phyloP scores from a whole-genome alignment of 768 basidiomycete genomes.

The Cystobasidium ongulense region DNA sequence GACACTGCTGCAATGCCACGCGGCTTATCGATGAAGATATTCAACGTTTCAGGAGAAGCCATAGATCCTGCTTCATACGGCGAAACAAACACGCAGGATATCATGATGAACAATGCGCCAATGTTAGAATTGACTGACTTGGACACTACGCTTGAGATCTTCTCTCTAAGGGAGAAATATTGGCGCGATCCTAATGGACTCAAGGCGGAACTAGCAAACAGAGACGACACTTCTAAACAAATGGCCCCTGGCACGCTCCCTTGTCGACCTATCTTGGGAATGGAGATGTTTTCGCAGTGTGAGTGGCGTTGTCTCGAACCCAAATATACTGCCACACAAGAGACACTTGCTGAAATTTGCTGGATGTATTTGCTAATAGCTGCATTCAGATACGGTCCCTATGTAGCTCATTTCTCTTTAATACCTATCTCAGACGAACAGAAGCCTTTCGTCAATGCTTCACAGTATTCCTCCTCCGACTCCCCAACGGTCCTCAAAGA shows the following conservation, averaged over 20 bases:
- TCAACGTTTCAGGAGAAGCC: slow-evolving; percentile 9
- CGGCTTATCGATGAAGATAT: slow-evolving; percentile 27
- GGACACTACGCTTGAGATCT: slow-evolving; percentile 31
- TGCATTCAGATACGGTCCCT: slow-evolving; percentile 30
- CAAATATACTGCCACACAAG: not conserved
- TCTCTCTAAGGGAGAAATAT: slow-evolving; percentile 23
- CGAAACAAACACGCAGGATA: slow-evolving; percentile 23
- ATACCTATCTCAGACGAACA: slow-evolving; percentile 14
- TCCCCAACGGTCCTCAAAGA: not conserved
- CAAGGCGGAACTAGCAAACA: slow-evolving; percentile 7
- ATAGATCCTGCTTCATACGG: slow-evolving; percentile 23
- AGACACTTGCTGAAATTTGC: not conserved
- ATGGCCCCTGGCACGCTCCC: slow-evolving; percentile 27
- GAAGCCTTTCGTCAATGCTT: not conserved
- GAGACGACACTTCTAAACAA: slow-evolving; percentile 24
- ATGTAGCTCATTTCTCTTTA: slow-evolving; percentile 29
- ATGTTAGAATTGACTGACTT: slow-evolving; percentile 34
- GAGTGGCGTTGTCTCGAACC: not conserved
- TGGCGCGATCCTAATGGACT: slow-evolving; percentile 20
- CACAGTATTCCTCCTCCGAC: slow-evolving; percentile 22
- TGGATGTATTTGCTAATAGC: not conserved
- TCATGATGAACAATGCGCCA: slow-evolving; percentile 33
- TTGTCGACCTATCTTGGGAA: slow-evolving; percentile 19
- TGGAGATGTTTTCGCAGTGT: slow-evolving; percentile 32
- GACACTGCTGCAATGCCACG: slow-evolving; percentile 28